A percentile compares a stretch with the other conserved stretches of the same genome.
phyloP scores from a whole-genome alignment of 148 eudicot species.

The Vaccinium darrowii region DNA sequence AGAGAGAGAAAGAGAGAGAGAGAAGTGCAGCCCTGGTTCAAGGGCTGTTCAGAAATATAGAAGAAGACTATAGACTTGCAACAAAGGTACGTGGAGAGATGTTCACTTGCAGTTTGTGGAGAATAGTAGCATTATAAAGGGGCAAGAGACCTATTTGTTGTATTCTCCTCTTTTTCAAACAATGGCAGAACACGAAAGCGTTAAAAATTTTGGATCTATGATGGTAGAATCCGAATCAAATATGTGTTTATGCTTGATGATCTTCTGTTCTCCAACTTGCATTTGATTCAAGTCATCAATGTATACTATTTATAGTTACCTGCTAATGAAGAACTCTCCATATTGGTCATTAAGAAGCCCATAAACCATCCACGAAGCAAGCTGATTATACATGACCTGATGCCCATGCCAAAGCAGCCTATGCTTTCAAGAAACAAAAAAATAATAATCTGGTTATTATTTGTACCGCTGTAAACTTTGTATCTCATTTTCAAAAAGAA shows the following conservation, averaged over 20 bases:
- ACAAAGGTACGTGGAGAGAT: not conserved
- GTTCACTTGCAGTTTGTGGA: too few relatives aligned
- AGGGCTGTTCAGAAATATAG: not conserved
- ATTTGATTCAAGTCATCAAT: constrained; percentile 6
- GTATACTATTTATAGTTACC: constrained; percentile 37
- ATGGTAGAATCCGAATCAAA: not conserved
- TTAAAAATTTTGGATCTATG: not conserved
- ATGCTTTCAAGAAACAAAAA: constrained; percentile 20
- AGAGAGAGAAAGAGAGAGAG: too few relatives aligned
- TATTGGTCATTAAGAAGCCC: constrained; percentile 92
- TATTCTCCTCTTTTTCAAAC: not conserved
- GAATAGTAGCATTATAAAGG: not conserved
- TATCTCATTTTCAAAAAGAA: not conserved
- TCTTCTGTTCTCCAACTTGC: not conserved
- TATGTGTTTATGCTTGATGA: not conserved
- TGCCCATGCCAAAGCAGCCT: constrained; percentile 99
- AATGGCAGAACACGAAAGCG: not conserved
- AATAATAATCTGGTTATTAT: not conserved
- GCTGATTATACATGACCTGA: constrained; percentile 97
- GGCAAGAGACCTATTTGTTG: not conserved
- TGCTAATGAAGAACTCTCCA: constrained; percentile 82
- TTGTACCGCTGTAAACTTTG: constrained; percentile 2
- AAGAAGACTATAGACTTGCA: not conserved
- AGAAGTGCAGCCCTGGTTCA: not conserved
- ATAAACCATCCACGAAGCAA: constrained; percentile 94